phyloP scores from a whole-genome alignment of 306 rosid genomes.

The Castanea sativa region DNA sequence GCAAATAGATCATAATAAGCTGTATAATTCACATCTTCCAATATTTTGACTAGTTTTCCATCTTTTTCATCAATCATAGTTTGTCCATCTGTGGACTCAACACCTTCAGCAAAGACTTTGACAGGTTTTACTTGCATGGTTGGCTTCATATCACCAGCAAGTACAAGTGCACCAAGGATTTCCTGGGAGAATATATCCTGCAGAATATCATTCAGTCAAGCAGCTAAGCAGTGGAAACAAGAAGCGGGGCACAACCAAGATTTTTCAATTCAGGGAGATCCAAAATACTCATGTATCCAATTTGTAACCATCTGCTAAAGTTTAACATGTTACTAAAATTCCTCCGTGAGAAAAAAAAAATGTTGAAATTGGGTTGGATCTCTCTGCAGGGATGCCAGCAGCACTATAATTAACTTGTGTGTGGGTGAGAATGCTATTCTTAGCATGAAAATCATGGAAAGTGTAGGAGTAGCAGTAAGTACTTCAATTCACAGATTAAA shows the following conservation, averaged over 20 bases:
- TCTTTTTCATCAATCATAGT: conserved; percentile 36
- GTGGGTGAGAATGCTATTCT: neutral
- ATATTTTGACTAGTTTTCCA: conserved; percentile 56
- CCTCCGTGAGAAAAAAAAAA: neutral
- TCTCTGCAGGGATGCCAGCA: neutral
- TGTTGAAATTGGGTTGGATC: neutral
- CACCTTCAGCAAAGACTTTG: conserved; percentile 51
- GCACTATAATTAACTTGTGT: neutral
- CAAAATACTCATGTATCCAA: neutral
- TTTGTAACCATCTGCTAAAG: neutral
- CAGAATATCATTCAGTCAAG: conserved; percentile 5
- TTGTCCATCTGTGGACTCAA: conserved; percentile 63
- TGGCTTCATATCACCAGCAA: conserved; percentile 41
- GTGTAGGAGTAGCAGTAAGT: neutral
- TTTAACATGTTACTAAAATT: neutral
- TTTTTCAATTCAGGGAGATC: too few relatives aligned
- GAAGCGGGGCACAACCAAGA: too few relatives aligned
- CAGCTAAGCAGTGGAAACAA: too few relatives aligned
- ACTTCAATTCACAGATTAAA: neutral
- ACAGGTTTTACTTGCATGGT: conserved; percentile 41
- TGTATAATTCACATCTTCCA: conserved; percentile 40
- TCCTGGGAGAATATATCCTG: conserved; percentile 80
- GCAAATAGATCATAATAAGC: conserved; percentile 48
- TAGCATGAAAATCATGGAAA: neutral
- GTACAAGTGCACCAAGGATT: conserved; percentile 60